Base-by-base conservation (phyloP, 495 filamentous ascomycete genomes). In the Penicillium soppii region DNA sequence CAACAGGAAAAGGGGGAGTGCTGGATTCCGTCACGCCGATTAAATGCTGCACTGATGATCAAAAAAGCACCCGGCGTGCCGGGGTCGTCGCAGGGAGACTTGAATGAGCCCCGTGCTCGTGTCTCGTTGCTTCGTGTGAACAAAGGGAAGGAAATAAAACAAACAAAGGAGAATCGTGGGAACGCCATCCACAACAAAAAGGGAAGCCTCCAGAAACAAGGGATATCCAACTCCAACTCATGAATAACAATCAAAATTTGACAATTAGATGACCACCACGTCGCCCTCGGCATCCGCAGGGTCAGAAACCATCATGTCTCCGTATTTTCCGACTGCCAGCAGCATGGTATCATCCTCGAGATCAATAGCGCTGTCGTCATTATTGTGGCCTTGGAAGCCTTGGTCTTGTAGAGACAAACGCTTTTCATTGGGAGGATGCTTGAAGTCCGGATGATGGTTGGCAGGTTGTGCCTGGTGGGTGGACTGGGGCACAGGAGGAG, bases 211-310 rank as follows among this genome's bases (percentile, higher is more conserved):
- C 20, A 52, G 56, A 58, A 50, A 57, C 45, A 41, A 38, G 41
- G 47, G 47, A 58, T 57, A 54, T 52, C 41, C 55, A 64, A 61
- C 57, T 58, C 55, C 54, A 61, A 48, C 29, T 40, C 48, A 52
- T 52, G 50, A 53, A 59, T 46, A 53, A 25, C 33, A 53, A 59
- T 39, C 57, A 45, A 52, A 58, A 43, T 49, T 41, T 29, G 46
- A 30, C 21, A 37, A 38, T 57, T 66, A 77, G 47, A 77, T 73
- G 50, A 77, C 74, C 45, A 77, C 67, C 47, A 77, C 71, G 58
- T 77, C 72, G n/a, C 74, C 72, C 47, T 77, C 71, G 20, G 74
- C 69, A 57, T 77, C 74, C 10, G 72, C 70, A n/a, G 72, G 70
- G 40, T 75, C 72, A 9, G 74, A 75, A 7, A 63, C 72, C 70